Conservation (phyloP, 1,284 basidiomycete species). For the Marasmius sp. region DNA sequence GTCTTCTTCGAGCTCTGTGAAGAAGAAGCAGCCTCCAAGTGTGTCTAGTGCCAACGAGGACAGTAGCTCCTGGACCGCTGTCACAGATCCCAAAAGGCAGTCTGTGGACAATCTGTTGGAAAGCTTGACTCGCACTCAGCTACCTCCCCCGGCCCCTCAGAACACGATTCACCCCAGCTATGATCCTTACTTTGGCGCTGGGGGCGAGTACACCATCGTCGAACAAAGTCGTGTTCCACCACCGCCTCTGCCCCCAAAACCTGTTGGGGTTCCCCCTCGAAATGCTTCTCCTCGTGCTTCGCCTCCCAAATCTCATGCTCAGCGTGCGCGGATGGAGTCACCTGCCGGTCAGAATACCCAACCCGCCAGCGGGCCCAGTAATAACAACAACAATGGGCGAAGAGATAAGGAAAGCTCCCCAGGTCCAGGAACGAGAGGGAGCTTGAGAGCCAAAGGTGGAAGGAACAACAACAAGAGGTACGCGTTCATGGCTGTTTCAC, state of each 20-base stretch:
- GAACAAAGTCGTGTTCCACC: slow-evolving; percentile 45
- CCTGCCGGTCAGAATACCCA: slow-evolving; percentile 20
- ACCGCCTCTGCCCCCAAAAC: slow-evolving; percentile 54
- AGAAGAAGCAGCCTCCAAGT: slow-evolving; percentile 62
- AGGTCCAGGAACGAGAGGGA: slow-evolving; percentile 46
- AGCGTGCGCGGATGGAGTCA: slow-evolving; percentile 43
- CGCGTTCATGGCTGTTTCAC: slow-evolving; percentile 14
- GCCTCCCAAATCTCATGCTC: slow-evolving; percentile 56
- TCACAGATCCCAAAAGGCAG: slow-evolving; percentile 68
- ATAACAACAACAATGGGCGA: slow-evolving; percentile 26
- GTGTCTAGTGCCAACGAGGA: slow-evolving; percentile 54
- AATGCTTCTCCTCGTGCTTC: slow-evolving; percentile 61
- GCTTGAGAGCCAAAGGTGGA: slow-evolving; percentile 38
- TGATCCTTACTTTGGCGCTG: slow-evolving; percentile 38
- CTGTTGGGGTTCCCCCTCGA: slow-evolving; percentile 35
- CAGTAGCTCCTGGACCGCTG: slow-evolving; percentile 47
- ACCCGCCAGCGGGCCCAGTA: slow-evolving; percentile 32
- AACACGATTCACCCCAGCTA: slow-evolving; percentile 31
- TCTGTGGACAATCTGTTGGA: slow-evolving; percentile 79
- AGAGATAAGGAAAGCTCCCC: slow-evolving; percentile 73
- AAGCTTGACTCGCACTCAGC: slow-evolving; percentile 59
- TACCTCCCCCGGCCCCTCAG: slow-evolving; percentile 31
- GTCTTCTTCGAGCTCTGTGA: slow-evolving; percentile 41
- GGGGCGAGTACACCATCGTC: slow-evolving; percentile 47
- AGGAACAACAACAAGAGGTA: slow-evolving; percentile 55